Conservation (phyloP, 2,329 filamentous ascomycete species). For the Parastagonospora avenae region DNA sequence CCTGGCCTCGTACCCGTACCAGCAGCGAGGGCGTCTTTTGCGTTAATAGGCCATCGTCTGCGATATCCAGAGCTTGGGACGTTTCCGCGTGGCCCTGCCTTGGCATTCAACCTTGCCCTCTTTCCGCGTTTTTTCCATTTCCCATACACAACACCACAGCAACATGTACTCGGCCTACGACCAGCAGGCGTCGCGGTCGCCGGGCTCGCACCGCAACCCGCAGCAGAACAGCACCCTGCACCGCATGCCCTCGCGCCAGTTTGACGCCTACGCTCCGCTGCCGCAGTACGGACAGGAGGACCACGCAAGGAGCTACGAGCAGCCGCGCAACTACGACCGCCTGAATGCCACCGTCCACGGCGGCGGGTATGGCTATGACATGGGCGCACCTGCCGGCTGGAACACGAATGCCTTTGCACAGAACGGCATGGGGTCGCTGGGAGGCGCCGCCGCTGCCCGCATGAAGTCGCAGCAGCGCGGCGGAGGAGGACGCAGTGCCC, state of each 20-base stretch:
- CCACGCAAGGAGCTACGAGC: slow-evolving; percentile 56
- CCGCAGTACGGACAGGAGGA: slow-evolving; percentile 73
- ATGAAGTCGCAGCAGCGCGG: slow-evolving; percentile 62
- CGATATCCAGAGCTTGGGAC: slow-evolving; percentile 14
- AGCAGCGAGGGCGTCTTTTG: slow-evolving; percentile 7
- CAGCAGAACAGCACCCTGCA: slow-evolving; percentile 62
- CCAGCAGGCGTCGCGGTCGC: slow-evolving; percentile 66
- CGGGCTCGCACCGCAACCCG: slow-evolving; percentile 72
- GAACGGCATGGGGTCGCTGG: slow-evolving; percentile 66
- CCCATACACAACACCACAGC: slow-evolving; percentile 17
- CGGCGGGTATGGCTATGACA: slow-evolving; percentile 71
- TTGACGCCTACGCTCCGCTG: slow-evolving; percentile 74
- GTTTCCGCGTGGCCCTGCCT: slow-evolving; percentile 23
- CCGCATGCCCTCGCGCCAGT: slow-evolving; percentile 76
- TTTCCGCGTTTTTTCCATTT: slow-evolving; percentile 19
- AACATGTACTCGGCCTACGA: slow-evolving; percentile 47
- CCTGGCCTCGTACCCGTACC: slow-evolving; percentile 5
- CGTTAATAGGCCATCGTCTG: slow-evolving; percentile 15
- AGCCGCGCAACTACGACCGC: slow-evolving; percentile 64
- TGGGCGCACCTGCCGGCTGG: slow-evolving; percentile 75
- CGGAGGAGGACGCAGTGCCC: slow-evolving; percentile 57
- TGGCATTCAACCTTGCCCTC: slow-evolving; percentile 32
- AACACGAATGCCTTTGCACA: slow-evolving; percentile 74
- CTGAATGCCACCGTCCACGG: slow-evolving; percentile 62
- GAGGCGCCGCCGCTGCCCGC: slow-evolving; percentile 56